phyloP scores from a whole-genome alignment of 2,329 filamentous ascomycete species.

The Sclerotinia minor region DNA sequence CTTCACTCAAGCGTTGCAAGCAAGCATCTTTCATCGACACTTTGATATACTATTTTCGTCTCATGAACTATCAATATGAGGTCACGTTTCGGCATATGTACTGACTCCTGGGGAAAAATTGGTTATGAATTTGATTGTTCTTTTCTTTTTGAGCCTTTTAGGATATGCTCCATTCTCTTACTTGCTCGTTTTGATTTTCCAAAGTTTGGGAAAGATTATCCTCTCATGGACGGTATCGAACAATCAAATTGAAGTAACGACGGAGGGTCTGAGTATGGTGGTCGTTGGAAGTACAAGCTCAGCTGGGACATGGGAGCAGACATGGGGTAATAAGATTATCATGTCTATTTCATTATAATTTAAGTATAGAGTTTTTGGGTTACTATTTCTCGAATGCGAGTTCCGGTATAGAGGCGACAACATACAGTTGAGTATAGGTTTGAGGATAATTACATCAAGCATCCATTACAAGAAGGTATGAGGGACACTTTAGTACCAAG shows the following conservation, averaged over 20 bases:
- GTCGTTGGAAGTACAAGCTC: constrained; percentile 7
- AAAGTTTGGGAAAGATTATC: constrained; percentile 20
- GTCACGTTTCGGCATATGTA: constrained; percentile 49
- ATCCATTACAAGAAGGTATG: neutral
- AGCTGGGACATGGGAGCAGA: constrained; percentile 7
- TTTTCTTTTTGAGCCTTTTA: constrained; percentile 30
- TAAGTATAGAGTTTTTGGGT: neutral
- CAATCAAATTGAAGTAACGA: constrained; percentile 11
- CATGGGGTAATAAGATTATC: too few species aligned
- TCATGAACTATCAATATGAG: constrained; percentile 46
- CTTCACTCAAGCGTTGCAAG: neutral
- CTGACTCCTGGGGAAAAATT: constrained; percentile 48
- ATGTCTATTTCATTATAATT: neutral
- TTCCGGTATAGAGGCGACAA: neutral
- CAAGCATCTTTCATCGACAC: constrained; percentile 11
- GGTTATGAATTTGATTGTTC: constrained; percentile 45
- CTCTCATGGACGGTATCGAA: constrained; percentile 22
- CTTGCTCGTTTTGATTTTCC: constrained; percentile 19
- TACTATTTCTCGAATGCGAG: neutral
- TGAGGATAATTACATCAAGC: neutral
- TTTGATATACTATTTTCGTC: constrained; percentile 18
- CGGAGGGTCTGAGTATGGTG: neutral
- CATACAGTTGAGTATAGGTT: neutral
- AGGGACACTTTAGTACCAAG: neutral
- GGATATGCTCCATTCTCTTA: constrained; percentile 22